These are phyloP conservation scores for Capsicum pubescens DNA, from an alignment of 257 asterid genomes.

Conservation along the genomic window DNA sequence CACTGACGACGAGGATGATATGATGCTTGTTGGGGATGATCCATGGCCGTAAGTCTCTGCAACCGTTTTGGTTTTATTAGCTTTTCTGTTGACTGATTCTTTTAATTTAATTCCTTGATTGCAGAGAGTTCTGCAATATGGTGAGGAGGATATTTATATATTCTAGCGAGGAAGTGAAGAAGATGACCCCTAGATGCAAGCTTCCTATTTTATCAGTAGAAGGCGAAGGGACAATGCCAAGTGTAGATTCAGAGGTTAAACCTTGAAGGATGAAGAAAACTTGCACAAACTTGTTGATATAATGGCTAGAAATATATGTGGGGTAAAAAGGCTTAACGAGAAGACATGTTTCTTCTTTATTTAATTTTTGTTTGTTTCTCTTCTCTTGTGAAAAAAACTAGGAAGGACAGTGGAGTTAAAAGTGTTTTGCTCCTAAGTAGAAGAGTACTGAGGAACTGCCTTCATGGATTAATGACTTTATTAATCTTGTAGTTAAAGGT, in stretches of 20 bases:
- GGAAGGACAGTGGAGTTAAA: neutral
- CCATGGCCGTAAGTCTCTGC: conserved; percentile 72
- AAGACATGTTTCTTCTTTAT: conserved; percentile 8
- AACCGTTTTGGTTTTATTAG: neutral
- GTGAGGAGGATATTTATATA: conserved; percentile 69
- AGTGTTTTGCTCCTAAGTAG: conserved; percentile 21
- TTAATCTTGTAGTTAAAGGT: conserved; percentile 22
- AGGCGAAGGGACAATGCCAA: conserved; percentile 47
- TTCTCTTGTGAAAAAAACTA: neutral
- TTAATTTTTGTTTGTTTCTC: neutral
- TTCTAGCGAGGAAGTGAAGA: conserved; percentile 79
- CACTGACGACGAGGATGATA: conserved; percentile 77
- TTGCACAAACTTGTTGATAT: conserved; percentile 31
- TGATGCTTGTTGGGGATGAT: conserved; percentile 88
- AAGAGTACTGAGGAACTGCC: conserved; percentile 31
- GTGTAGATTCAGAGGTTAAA: conserved; percentile 56
- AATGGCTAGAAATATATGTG: neutral
- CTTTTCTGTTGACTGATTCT: neutral
- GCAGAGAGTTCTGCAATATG: conserved; percentile 79
- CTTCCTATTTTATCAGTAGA: conserved; percentile 47
- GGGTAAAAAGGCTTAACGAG: neutral
- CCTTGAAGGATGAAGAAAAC: conserved; percentile 41
- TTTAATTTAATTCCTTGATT: conserved; percentile 23
- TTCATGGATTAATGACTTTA: conserved; percentile 19
- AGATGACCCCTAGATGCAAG: conserved; percentile 64